These are phyloP conservation scores for Diaporthe aspalathi DNA, from an alignment of 2,329 filamentous ascomycete species.

Conservation along the genomic window DNA sequence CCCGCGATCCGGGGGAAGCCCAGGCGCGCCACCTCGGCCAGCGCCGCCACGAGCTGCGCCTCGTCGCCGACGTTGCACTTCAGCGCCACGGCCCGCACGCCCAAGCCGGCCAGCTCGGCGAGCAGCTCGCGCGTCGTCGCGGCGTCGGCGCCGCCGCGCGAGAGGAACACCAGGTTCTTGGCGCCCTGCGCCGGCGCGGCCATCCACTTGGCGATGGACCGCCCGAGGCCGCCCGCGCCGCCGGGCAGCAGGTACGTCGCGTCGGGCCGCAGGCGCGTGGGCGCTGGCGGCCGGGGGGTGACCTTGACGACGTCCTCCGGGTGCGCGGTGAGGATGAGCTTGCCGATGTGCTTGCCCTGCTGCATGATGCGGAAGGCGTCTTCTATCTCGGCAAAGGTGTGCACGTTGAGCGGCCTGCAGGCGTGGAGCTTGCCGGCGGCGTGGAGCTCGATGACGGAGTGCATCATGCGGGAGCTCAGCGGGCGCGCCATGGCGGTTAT, in stretches of 20 bases:
- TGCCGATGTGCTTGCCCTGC: constrained; percentile 43
- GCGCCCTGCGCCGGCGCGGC: constrained; percentile 45
- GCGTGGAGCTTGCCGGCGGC: constrained; percentile 29
- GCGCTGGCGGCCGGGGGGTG: constrained; percentile 21
- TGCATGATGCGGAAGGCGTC: constrained; percentile 54
- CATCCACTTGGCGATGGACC: constrained; percentile 48
- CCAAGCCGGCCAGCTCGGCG: constrained; percentile 42
- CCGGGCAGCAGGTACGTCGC: constrained; percentile 50
- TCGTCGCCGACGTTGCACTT: constrained; percentile 47
- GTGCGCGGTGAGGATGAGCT: constrained; percentile 51
- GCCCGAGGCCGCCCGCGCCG: constrained; percentile 49
- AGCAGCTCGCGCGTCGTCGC: constrained; percentile 40
- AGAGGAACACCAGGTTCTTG: constrained; percentile 47
- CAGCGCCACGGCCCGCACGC: constrained; percentile 44
- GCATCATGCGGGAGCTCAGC: constrained; percentile 26
- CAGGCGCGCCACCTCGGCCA: constrained; percentile 39
- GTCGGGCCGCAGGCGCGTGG: constrained; percentile 40
- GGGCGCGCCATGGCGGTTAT: constrained; percentile 26
- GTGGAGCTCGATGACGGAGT: constrained; percentile 28
- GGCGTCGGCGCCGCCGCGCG: constrained; percentile 44
- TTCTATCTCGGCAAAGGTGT: constrained; percentile 43
- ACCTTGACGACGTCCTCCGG: constrained; percentile 43
- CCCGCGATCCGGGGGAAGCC: constrained; percentile 49
- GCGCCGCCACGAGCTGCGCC: constrained; percentile 44
- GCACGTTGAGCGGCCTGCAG: constrained; percentile 34